These are phyloP conservation scores for Cicer bijugum DNA, from an alignment of 306 rosid species.

Conservation along the genomic window DNA sequence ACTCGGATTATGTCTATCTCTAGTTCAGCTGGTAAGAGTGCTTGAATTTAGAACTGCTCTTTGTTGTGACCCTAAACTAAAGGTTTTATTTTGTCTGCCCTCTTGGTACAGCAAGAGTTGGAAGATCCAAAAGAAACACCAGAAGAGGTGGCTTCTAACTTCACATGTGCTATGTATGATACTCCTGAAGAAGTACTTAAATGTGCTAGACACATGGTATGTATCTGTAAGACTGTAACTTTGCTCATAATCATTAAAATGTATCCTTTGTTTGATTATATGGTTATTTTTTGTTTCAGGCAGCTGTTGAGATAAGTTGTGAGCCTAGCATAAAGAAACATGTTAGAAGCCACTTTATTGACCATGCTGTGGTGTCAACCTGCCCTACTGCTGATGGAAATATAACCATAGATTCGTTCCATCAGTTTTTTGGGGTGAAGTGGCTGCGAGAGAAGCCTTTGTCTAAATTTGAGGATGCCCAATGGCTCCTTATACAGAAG, in stretches of 20 bases:
- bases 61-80: conserved; percentile 37
- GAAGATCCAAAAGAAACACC: conserved; percentile 98
- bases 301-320: conserved; percentile 97
- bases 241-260: conserved; percentile 21
- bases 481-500: conserved; percentile 96
- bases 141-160: conserved; percentile 94
- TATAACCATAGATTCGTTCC: conserved; percentile 79
- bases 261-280: conserved; percentile 13
- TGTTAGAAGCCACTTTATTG: conserved; percentile 88
- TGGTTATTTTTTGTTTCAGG: conserved; percentile 61
- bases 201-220: conserved; percentile 97
- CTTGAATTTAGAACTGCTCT: conserved; percentile 40
- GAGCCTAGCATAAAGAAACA: conserved; percentile 94
- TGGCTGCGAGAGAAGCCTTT: conserved; percentile 95
- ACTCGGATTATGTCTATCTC: conserved; percentile 82
- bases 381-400: conserved; percentile 85
- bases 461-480: conserved; percentile 83
- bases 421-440: conserved; percentile 84
- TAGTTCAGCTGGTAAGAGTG: conserved; percentile 67
- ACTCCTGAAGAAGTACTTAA: conserved; percentile 90
- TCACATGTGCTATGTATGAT: conserved; percentile 84
- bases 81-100: conserved; percentile 24
- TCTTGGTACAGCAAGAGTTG: conserved; percentile 71
- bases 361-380: conserved; percentile 81
- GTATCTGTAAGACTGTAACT: conserved; percentile 18